Evolutionary conservation across 1,139 yeast species (phyloP).

Genomic region (Wickerhamomyces sp.): DNA sequence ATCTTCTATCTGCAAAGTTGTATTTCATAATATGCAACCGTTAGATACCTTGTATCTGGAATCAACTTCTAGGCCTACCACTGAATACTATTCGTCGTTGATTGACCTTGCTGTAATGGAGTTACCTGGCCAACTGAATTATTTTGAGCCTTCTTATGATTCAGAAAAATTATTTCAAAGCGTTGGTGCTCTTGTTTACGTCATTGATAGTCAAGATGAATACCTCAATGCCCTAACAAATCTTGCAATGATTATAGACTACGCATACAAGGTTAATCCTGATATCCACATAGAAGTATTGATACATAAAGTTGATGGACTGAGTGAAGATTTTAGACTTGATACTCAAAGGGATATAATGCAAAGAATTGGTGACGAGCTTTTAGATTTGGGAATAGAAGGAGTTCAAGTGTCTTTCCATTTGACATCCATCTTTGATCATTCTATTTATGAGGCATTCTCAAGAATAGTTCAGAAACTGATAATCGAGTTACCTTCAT

Average conservation of each 20-base stretch:
- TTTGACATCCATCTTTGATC: constrained; percentile 90
- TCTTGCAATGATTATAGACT: constrained; percentile 81
- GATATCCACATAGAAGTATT: constrained; percentile 84
- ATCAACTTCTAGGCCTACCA: constrained; percentile 83
- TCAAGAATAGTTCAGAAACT: constrained; percentile 88
- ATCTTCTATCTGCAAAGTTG: constrained; percentile 90
- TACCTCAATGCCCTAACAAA: constrained; percentile 88
- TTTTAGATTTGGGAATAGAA: constrained; percentile 82
- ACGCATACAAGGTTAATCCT: constrained; percentile 83
- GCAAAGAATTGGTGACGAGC: constrained; percentile 93
- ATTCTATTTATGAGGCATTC: constrained; percentile 92
- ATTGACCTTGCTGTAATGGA: constrained; percentile 93
- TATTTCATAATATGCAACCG: constrained; percentile 96
- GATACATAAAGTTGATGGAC: constrained; percentile 92
- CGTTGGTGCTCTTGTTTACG: constrained; percentile 92
- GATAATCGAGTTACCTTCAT: constrained; percentile 80
- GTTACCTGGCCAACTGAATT: constrained; percentile 88
- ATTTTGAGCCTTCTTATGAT: constrained; percentile 82
- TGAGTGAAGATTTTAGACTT: constrained; percentile 86
- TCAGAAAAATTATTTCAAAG: constrained; percentile 71
- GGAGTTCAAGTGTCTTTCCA: constrained; percentile 91
- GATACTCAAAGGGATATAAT: constrained; percentile 96
- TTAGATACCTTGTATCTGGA: constrained; percentile 87
- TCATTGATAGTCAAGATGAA: constrained; percentile 93
- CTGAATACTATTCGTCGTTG: constrained; percentile 70